Evolutionary conservation across 257 asterid genomes (phyloP).

Genomic region (Mitragyna speciosa): DNA sequence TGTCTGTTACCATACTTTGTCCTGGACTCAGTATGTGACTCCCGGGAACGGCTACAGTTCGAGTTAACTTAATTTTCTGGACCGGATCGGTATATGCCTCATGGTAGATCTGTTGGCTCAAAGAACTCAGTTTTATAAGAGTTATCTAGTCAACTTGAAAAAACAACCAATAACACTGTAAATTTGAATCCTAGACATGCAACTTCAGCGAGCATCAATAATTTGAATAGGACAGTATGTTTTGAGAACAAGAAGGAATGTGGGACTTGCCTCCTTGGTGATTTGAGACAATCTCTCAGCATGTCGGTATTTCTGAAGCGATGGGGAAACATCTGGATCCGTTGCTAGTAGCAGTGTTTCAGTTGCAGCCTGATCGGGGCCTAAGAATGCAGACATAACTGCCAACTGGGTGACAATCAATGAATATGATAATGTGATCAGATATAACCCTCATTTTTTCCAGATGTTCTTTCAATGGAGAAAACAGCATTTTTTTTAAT

Average conservation of each 20-base stretch:
- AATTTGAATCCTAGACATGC: not conserved
- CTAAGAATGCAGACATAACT: slow-evolving; percentile 91
- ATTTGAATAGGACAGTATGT: not conserved
- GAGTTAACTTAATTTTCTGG: slow-evolving; percentile 60
- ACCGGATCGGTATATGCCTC: slow-evolving; percentile 86
- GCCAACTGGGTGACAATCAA: slow-evolving; percentile 55
- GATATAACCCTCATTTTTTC: not conserved
- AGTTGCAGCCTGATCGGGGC: slow-evolving; percentile 86
- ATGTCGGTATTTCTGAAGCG: slow-evolving; percentile 95
- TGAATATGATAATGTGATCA: not conserved
- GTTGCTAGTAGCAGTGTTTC: slow-evolving; percentile 69
- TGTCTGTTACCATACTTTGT: not conserved
- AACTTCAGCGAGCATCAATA: not conserved
- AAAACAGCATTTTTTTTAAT: not conserved
- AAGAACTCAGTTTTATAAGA: slow-evolving; percentile 68
- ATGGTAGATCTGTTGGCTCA: slow-evolving; percentile 83
- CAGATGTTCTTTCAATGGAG: not conserved
- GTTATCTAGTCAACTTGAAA: slow-evolving; percentile 90
- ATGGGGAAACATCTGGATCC: slow-evolving; percentile 80
- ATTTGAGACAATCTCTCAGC: slow-evolving; percentile 96
- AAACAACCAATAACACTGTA: not conserved
- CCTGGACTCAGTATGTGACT: not conserved
- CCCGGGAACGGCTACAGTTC: slow-evolving; percentile 41
- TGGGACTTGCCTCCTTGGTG: slow-evolving; percentile 66
- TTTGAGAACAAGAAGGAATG: not conserved